Evolutionary conservation across 1,284 basidiomycete genomes (phyloP).

Genomic region (Moesziomyces aphidis): DNA sequence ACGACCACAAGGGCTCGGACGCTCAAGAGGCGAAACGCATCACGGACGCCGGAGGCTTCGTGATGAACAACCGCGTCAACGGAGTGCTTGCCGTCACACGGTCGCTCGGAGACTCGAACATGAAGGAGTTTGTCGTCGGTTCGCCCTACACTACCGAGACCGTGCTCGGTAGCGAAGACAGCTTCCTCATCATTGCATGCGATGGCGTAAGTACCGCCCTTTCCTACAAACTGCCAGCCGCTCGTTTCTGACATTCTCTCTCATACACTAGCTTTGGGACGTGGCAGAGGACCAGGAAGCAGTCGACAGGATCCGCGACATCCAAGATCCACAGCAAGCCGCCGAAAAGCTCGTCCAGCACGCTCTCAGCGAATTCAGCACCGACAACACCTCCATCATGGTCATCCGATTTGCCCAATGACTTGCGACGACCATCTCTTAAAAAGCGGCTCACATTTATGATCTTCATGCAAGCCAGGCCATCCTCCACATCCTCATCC

Average conservation of each 20-base stretch:
- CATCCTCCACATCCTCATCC: background rate
- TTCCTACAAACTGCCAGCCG: background rate
- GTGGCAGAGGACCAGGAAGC: conserved; percentile 92
- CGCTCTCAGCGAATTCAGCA: conserved; percentile 86
- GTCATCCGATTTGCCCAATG: conserved; percentile 55
- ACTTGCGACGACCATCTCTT: background rate
- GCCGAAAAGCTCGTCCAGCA: conserved; percentile 82
- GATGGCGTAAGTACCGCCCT: conserved; percentile 81
- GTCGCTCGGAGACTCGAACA: conserved; percentile 93
- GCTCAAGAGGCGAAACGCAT: conserved; percentile 97
- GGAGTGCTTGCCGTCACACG: conserved; percentile 94
- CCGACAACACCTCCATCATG: conserved; percentile 77
- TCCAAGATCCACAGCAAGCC: conserved; percentile 84
- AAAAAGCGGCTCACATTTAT: background rate
- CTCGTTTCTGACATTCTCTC: conserved; percentile 4
- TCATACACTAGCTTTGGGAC: conserved; percentile 86
- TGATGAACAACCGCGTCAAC: conserved; percentile 98
- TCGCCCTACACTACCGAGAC: conserved; percentile 98
- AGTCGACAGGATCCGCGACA: conserved; percentile 82
- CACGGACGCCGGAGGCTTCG: conserved; percentile 96
- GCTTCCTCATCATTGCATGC: conserved; percentile 95
- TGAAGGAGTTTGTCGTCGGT: conserved; percentile 99
- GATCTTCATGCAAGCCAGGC: no score
- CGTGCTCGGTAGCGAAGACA: conserved; percentile 86
- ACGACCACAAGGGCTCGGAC: conserved; percentile 98